These are phyloP conservation scores for Chrysoporthe cubensis DNA, from an alignment of 2,329 filamentous ascomycete genomes.

Conservation along the genomic window DNA sequence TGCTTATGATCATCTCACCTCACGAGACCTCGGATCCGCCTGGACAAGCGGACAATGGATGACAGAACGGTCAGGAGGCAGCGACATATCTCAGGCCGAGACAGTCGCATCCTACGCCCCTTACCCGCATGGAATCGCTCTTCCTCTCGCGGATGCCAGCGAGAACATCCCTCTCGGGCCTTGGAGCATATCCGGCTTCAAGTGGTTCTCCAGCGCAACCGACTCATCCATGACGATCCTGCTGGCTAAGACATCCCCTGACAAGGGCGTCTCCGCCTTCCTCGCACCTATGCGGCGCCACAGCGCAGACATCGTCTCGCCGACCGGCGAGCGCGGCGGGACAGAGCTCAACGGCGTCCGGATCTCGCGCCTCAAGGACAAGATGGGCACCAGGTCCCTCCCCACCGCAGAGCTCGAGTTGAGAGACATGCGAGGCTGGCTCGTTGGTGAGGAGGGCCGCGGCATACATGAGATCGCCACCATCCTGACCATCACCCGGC, in stretches of 20 bases:
- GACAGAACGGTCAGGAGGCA: constrained; percentile 72
- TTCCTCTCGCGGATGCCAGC: constrained; percentile 35
- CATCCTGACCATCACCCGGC: constrained; percentile 68
- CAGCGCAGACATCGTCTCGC: constrained; percentile 34
- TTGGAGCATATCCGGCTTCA: constrained; percentile 68
- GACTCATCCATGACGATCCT: constrained; percentile 67
- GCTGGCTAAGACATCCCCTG: constrained; percentile 60
- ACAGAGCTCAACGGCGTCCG: constrained; percentile 67
- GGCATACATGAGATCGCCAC: constrained; percentile 71
- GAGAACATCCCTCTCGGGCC: constrained; percentile 53
- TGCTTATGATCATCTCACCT: constrained; percentile 57
- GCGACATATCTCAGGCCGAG: constrained; percentile 70
- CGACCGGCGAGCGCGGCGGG: constrained; percentile 31
- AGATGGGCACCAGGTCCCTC: constrained; percentile 70
- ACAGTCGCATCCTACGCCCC: constrained; percentile 54
- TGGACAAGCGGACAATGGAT: constrained; percentile 82
- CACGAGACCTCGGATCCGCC: constrained; percentile 51
- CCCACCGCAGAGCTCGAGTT: constrained; percentile 75
- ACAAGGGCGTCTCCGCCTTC: constrained; percentile 62
- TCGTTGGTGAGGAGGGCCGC: constrained; percentile 68
- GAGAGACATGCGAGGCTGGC: constrained; percentile 63
- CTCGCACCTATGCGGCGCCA: constrained; percentile 63
- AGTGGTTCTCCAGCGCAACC: constrained; percentile 72
- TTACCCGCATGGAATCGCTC: constrained; percentile 29
- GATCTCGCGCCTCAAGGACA: constrained; percentile 73